Base-by-base conservation (phyloP, 352 stramenopile species). In the Phytophthora pinifolia region DNA sequence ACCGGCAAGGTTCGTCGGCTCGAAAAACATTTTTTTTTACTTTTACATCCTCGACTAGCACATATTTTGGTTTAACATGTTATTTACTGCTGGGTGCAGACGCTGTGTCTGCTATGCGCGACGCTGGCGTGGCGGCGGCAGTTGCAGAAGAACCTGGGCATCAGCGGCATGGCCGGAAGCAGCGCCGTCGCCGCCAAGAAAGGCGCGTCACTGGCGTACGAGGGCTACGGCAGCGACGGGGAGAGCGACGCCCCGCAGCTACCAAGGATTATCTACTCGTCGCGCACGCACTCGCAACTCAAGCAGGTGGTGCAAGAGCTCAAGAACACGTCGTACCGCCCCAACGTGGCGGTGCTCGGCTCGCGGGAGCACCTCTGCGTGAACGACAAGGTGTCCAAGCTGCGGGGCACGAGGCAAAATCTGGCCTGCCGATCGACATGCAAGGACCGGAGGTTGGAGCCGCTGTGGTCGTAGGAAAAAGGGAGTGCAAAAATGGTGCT, bases 341-440 rank as follows among this genome's bases (percentile, higher is more conserved):
- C 94, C 6, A 75, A 67, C 1, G 62, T 96, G 13, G 83, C 86
- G 0, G 87, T 99, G 20, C 68, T 99, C 0, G 97, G 95, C 31
- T 98, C 93, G 25, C 67, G 96, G 46, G 96, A 99, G 69, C 96
- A 99, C 69, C 88, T 99, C 30, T 99, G 97, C 51, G 94, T 99
- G 14, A 86, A 99, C 72, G 88, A 96, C 1, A 98, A 98, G 48
- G 79, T 97, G 33, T 81, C 79, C 7, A 83, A 94, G 59, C 63
- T 97, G 49, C 70, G 74, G 39, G 92, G 92, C 30, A 90, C 72
- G 17, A 70, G 71, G 31, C 88, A 97, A 55, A 98, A 97, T 53
- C 74, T 95, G 15, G 74, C 83, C 15, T 97, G 89, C 69, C 75
- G 78, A 4, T 77, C 74, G 9, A 79, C 97, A 59, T 71, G 98